phyloP scores from a whole-genome alignment of 179 eudicot species.

The Camellia oleifera region DNA sequence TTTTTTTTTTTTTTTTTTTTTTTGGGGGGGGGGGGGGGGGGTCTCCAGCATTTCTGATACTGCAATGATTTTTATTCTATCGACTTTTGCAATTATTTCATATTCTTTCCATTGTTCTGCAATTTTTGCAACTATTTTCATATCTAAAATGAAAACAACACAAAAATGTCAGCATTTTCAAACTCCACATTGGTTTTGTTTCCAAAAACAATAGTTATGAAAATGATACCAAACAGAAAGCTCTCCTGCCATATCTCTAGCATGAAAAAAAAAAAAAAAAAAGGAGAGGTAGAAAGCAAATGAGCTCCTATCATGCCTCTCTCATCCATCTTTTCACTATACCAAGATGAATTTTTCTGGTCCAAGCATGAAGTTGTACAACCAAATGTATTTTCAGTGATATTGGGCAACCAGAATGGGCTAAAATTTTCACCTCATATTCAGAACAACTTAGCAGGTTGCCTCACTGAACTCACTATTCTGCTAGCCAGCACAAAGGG shows the following conservation, averaged over 20 bases:
- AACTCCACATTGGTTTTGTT: too few relatives aligned
- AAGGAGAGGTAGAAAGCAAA: background rate
- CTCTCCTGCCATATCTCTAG: background rate
- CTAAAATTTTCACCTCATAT: background rate
- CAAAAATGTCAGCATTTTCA: too few relatives aligned
- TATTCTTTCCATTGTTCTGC: too few relatives aligned
- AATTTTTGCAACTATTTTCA: background rate
- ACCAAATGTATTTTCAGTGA: background rate
- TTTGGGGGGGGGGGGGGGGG: too few relatives aligned
- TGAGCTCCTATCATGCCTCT: constrained; percentile 6
- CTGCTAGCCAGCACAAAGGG: background rate
- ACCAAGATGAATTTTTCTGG: background rate
- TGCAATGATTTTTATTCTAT: too few relatives aligned
- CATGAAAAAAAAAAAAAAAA: background rate
- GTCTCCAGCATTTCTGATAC: too few relatives aligned
- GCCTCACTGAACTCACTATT: background rate
- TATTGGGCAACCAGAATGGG: background rate
- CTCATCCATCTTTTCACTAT: background rate
- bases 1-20: too few relatives aligned
- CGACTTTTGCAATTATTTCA: too few relatives aligned
- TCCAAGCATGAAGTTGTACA: background rate
- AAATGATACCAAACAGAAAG: background rate
- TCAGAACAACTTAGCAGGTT: background rate
- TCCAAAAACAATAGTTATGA: too few relatives aligned
- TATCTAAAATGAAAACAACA: too few relatives aligned